Evolutionary conservation across 2,329 filamentous ascomycete species (phyloP).

Genomic region (Diaporthe batatas): DNA sequence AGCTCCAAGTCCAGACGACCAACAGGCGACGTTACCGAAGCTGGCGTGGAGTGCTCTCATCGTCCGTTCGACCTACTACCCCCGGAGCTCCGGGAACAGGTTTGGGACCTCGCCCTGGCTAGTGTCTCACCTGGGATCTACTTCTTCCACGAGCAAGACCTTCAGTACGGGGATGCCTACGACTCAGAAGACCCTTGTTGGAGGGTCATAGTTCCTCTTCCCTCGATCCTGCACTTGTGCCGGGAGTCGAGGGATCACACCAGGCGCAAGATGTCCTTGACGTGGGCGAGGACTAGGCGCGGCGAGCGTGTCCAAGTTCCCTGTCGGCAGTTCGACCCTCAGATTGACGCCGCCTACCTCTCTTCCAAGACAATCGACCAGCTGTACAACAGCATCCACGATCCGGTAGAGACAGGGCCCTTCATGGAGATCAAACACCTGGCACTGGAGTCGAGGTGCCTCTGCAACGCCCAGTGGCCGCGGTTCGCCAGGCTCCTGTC

Average conservation of each 20-base stretch:
- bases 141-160: conserved; percentile 33
- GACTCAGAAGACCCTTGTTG: not conserved
- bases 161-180: conserved; percentile 4
- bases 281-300: conserved; percentile 15
- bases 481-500: conserved; percentile 29
- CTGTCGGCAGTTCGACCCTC: conserved; percentile 16
- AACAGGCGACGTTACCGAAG: not conserved
- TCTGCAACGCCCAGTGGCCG: conserved; percentile 25
- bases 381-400: conserved; percentile 31
- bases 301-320: conserved; percentile 7
- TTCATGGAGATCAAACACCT: conserved; percentile 24
- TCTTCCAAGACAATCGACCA: conserved; percentile 23
- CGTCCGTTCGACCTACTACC: conserved; percentile 14
- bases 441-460: conserved; percentile 20
- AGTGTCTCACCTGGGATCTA: conserved; percentile 5
- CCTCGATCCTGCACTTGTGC: conserved; percentile 9
- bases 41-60: not conserved
- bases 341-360: conserved; percentile 17
- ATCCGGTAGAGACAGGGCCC: not conserved
- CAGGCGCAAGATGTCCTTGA: conserved; percentile 2
- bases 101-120: conserved; percentile 17
- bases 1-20: not conserved
- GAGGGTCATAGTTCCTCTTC: conserved; percentile 9
- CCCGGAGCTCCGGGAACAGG: conserved; percentile 11
- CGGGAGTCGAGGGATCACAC: not conserved